Conservation (phyloP, 306 rosid genomes). For the Clitoria ternatea region DNA sequence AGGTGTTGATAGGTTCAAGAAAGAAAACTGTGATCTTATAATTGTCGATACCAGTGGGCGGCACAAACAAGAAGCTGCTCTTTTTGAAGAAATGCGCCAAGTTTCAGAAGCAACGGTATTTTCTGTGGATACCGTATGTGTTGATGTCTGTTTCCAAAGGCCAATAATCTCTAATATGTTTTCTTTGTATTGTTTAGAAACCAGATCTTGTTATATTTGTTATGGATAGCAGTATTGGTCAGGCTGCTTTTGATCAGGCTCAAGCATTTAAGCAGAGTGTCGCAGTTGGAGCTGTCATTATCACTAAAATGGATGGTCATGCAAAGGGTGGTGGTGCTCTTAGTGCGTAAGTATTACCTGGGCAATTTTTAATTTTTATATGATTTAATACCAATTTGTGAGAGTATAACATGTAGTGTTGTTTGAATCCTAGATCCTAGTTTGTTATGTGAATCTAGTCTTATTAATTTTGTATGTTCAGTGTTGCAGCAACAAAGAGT, state of each 20-base stretch:
- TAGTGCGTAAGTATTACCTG: constrained; percentile 60
- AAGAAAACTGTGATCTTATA: constrained; percentile 81
- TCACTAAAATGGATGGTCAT: constrained; percentile 85
- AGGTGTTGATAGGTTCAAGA: constrained; percentile 76
- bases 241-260: constrained; percentile 90
- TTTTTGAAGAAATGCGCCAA: constrained; percentile 94
- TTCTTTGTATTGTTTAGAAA: constrained; percentile 49
- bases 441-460: neutral
- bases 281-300: constrained; percentile 80
- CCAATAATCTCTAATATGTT: constrained; percentile 13
- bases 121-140: constrained; percentile 19
- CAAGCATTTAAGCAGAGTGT: constrained; percentile 80
- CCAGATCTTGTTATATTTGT: constrained; percentile 88
- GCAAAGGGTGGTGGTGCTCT: constrained; percentile 93
- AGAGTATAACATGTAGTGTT: neutral
- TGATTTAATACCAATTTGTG: constrained; percentile 1
- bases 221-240: constrained; percentile 92
- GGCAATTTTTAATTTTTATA: neutral
- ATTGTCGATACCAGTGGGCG: constrained; percentile 90
- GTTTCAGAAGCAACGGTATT: constrained; percentile 86
- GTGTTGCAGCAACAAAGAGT: constrained; percentile 89
- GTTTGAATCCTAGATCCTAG: constrained; percentile 18
- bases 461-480: constrained; percentile 29
- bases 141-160: neutral
- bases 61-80: constrained; percentile 85